phyloP scores from a whole-genome alignment of 163 green algal species.

The Scenedesmus sp. region DNA sequence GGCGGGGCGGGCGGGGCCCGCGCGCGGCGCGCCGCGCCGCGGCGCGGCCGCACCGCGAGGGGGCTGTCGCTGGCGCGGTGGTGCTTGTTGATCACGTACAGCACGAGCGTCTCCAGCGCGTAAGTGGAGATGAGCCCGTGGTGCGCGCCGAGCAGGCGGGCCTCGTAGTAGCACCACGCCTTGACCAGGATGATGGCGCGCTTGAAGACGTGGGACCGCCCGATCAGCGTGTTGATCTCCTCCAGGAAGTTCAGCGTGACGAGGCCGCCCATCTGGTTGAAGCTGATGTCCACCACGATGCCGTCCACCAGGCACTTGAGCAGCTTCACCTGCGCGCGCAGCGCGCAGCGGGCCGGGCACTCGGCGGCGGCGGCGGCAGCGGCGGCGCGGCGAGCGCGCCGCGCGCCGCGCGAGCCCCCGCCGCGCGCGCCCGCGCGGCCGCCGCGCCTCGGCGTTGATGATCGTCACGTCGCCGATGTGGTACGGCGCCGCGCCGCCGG shows the following conservation, averaged over 20 bases:
- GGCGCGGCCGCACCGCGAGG: slow-evolving; percentile 76
- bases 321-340: slow-evolving; percentile 82
- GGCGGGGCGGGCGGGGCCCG: too few relatives aligned
- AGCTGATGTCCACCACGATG: slow-evolving; percentile 96
- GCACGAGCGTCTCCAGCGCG: slow-evolving; percentile 95
- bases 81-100: slow-evolving; percentile 95
- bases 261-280: slow-evolving; percentile 93
- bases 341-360: not conserved
- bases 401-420: too few relatives aligned
- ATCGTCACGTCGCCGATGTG: slow-evolving; percentile 79
- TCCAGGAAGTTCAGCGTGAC: slow-evolving; percentile 94
- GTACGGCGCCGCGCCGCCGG: slow-evolving; percentile 58
- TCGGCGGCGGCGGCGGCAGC: too few relatives aligned
- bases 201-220: slow-evolving; percentile 91
- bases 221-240: slow-evolving; percentile 81
- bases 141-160: slow-evolving; percentile 91
- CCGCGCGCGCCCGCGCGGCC: too few relatives aligned
- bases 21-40: not conserved
- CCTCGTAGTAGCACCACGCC: slow-evolving; percentile 99
- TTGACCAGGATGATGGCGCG: slow-evolving; percentile 97
- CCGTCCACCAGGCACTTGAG: slow-evolving; percentile 97
- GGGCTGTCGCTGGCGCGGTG: slow-evolving; percentile 74
- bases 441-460: slow-evolving; percentile 94
- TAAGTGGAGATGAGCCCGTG: slow-evolving; percentile 97
- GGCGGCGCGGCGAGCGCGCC: too few relatives aligned